These are phyloP conservation scores for Globisporangium megalacanthum DNA, from an alignment of 352 stramenopile genomes.

Conservation along the genomic window DNA sequence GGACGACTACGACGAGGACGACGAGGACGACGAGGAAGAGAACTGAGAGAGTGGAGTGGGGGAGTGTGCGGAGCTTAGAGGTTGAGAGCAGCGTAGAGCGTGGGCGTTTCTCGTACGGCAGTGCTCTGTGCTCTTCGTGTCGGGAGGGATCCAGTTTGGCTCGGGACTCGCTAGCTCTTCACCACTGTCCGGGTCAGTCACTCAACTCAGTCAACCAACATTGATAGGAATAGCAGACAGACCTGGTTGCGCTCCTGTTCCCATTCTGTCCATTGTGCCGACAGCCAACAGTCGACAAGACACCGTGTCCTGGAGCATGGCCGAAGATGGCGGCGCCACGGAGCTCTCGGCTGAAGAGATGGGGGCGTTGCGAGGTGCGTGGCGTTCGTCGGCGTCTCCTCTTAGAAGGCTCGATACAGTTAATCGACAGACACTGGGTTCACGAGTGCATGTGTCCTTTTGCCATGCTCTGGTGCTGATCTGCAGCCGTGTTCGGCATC, in stretches of 20 bases:
- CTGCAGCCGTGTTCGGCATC: slow-evolving; percentile 67
- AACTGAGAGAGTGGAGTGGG: slow-evolving; percentile 5
- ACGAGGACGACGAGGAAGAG: slow-evolving; percentile 12
- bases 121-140: too few species aligned
- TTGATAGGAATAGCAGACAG: too few species aligned
- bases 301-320: slow-evolving; percentile 6
- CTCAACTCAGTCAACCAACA: too few species aligned
- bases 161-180: too few species aligned
- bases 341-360: slow-evolving; percentile 74
- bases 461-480: neutral
- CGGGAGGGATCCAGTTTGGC: too few species aligned
- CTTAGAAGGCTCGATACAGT: too few species aligned
- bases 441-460: neutral
- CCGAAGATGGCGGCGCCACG: slow-evolving; percentile 15
- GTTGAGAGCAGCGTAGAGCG: too few species aligned
- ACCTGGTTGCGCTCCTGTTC: too few species aligned
- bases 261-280: too few species aligned
- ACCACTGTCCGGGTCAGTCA: too few species aligned
- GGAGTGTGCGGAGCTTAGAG: neutral
- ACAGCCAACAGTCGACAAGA: neutral
- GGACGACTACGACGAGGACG: slow-evolving; percentile 7
- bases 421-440: neutral
- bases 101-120: too few species aligned
- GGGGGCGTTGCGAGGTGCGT: slow-evolving; percentile 54
- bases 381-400: neutral